Base-by-base conservation (phyloP, 495 filamentous ascomycete species). In the Daldinia concentrica region DNA sequence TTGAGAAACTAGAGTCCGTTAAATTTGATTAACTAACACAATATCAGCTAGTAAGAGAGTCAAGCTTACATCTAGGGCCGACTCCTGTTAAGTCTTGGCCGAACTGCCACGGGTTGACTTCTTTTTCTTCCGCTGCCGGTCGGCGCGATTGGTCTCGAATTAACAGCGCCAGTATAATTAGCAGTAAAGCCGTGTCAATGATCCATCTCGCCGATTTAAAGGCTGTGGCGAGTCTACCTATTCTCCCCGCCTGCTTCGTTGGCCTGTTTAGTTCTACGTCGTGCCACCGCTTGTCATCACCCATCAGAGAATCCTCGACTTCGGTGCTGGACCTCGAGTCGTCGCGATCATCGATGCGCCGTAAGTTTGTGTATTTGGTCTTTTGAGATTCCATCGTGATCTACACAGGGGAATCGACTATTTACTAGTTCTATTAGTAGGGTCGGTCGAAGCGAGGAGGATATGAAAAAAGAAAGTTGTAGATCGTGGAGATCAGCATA, bases 11-110 rank as follows among this genome's bases (percentile, higher is more conserved):
- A 41, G 14, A 6, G 14, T n/a, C 62, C n/a, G 48, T 69, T 51
- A 62, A 30, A 22, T n/a, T 32, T 12, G 50, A 30, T 8, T n/a
- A n/a, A n/a, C n/a, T n/a, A n/a, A n/a, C n/a, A n/a, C n/a, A n/a
- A n/a, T 48, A 6, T 4, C 1, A 6, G 14, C 29, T 24, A 27
- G 37, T 12, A 37, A 36, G 14, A 1, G 24, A 24, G 29, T 30
- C n/a, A 55, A 22, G 36, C 69, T 39, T 71, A 77, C 77, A 67
- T 55, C 72, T 74, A 43, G 77, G 77, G 3, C 79, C 77, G 19
- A 82, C 79, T n/a, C 80, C 80, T 11, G 80, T 82, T 14, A 82
- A 56, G 61, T 82, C 80, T 50, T 78, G 76, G 15, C 80, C 80
- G 45, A 82, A 77, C 32, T 82, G 78, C 74, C 76, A 78, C 12